Base-by-base conservation (phyloP, 2,329 filamentous ascomycete species). In the Chrysoporthe austroafricana region DNA sequence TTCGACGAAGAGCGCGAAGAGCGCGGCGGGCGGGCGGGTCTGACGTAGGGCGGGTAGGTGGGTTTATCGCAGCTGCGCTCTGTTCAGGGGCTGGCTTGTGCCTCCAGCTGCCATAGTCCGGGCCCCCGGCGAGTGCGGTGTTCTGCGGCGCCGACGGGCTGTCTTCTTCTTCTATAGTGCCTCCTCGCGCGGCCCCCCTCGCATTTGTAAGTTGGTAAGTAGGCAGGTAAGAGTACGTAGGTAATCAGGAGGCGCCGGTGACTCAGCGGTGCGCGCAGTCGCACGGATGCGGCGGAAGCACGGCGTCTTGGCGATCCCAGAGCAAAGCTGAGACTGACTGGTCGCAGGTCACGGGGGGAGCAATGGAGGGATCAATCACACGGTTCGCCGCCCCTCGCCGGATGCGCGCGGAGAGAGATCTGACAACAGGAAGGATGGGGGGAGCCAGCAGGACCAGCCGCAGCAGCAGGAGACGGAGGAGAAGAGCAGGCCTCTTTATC, bases 1-100 rank as follows among this genome's bases (percentile, higher is more conserved):
- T 26, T 26, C 26, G 26, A 26, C 26, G 26, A 26, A 26, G 26
- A 26, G 26, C 26, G 26, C 26, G 26, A 26, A 26, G 26, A 26
- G 26, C 26, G 26, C 26, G 26, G 26, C 26, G 26, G 26, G 26
- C 26, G 2, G 26, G 26, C 26, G 26, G 26, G 26, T 26, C 26
- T 65, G 63, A 59, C 46, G 54, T 59, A 65, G 43, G 7, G 5
- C 2, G 1, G 32, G 4, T 21, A 18, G 39, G 9, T 26, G 57
- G 36, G 32, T 39, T 54, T 21, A 50, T 26, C 26, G 26, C 18
- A 18, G 32, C 39, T 54, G 39, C 48, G 58, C 64, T 61, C 57
- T 66, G 64, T 61, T 62, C 56, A 56, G 11, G 34, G 63, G 32
- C 26, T 60, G 63, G 63, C 56, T 52, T 56, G 59, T 66, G 64